phyloP scores from a whole-genome alignment of 768 basidiomycete genomes.

The Tubosaeta sp. region DNA sequence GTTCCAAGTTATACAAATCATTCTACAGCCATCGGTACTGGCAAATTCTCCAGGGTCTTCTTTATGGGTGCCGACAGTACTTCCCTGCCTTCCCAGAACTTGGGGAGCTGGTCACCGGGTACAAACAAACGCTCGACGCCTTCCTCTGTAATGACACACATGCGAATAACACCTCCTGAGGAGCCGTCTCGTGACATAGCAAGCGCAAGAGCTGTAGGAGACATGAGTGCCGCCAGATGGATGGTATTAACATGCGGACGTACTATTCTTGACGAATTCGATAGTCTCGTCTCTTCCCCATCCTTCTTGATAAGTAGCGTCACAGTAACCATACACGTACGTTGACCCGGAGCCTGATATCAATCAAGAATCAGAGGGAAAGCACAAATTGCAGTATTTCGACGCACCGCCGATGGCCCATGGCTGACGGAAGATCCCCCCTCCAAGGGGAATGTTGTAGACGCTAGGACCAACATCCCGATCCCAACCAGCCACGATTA shows the following conservation, averaged over 20 bases:
- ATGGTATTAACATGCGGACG: constrained; percentile 29
- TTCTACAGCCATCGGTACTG: constrained; percentile 46
- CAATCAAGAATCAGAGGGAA: background rate
- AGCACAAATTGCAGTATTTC: background rate
- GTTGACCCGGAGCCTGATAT: constrained; percentile 85
- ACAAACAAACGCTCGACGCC: constrained; percentile 90
- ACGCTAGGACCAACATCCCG: constrained; percentile 85
- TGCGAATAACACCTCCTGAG: constrained; percentile 94
- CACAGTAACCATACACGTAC: constrained; percentile 98
- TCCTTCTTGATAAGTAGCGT: constrained; percentile 93
- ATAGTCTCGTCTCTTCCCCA: constrained; percentile 89
- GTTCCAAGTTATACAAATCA: constrained; percentile 15
- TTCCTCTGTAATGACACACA: constrained; percentile 94
- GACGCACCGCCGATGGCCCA: constrained; percentile 95
- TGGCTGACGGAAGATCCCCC: constrained; percentile 93
- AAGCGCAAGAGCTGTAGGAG: constrained; percentile 69
- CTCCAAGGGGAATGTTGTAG: constrained; percentile 95
- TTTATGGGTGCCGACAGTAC: constrained; percentile 44
- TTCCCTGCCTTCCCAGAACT: constrained; percentile 85
- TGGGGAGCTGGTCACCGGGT: constrained; percentile 84
- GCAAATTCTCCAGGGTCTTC: constrained; percentile 18
- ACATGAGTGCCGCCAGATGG: constrained; percentile 4
- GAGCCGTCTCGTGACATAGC: constrained; percentile 99
- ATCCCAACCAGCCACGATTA: constrained; percentile 99
- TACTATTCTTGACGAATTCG: constrained; percentile 94